phyloP scores from a whole-genome alignment of 306 rosid species.

The Pyrus pyrifolia region DNA sequence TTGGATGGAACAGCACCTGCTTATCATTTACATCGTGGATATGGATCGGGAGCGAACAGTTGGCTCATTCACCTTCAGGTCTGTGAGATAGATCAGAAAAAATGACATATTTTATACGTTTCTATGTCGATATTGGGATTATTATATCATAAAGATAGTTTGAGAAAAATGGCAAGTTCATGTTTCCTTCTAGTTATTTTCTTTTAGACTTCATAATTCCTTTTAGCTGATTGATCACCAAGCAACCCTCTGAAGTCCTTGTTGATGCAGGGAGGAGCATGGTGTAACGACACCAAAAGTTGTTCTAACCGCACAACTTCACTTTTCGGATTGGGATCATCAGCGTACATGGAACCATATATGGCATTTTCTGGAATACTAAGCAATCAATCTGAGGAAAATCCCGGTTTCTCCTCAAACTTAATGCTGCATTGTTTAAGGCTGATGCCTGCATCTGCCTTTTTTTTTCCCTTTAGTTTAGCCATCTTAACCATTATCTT shows the following conservation, averaged over 20 bases:
- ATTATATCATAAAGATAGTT: too few species aligned
- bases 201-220: background rate
- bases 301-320: slow-evolving; percentile 59
- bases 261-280: slow-evolving; percentile 72
- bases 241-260: background rate
- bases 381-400: slow-evolving; percentile 46
- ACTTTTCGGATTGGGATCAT: slow-evolving; percentile 42
- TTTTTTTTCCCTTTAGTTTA: too few species aligned
- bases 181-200: background rate
- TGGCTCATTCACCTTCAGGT: slow-evolving; percentile 96
- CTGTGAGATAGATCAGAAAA: slow-evolving; percentile 1
- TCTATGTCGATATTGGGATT: too few species aligned
- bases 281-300: slow-evolving; percentile 58
- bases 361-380: slow-evolving; percentile 61
- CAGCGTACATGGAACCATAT: slow-evolving; percentile 56
- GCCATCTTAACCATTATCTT: slow-evolving; percentile 5
- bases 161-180: too few species aligned
- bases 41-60: slow-evolving; percentile 68
- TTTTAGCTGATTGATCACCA: background rate
- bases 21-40: slow-evolving; percentile 73
- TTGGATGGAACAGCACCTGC: slow-evolving; percentile 92
- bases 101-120: too few species aligned
- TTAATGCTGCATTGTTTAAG: background rate
- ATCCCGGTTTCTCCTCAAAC: slow-evolving; percentile 51
- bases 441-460: background rate